Percentiles rank a stretch among this genome's conserved stretches.
Evolutionary conservation across 257 asterid genomes (phyloP).

Genomic region (Ligustrum vulgare): DNA sequence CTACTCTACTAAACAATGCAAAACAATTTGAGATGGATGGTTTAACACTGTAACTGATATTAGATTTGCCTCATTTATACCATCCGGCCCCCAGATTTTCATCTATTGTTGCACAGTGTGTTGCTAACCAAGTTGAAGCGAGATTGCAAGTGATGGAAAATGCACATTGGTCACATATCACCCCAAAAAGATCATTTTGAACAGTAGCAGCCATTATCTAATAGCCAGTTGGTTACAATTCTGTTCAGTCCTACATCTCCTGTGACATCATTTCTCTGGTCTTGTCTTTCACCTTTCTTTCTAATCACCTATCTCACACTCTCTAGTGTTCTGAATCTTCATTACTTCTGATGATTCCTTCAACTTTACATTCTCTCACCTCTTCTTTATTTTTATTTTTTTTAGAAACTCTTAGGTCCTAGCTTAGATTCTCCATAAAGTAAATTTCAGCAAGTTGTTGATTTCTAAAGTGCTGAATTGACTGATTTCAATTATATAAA

Average conservation of each 20-base stretch:
- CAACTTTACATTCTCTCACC: no score
- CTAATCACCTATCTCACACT: not conserved
- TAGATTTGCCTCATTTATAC: not conserved
- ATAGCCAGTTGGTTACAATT: not conserved
- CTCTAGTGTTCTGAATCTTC: not conserved
- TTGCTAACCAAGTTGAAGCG: not conserved
- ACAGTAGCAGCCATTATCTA: not conserved
- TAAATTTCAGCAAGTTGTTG: not conserved
- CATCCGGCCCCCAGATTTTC: no score
- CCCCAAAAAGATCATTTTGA: not conserved
- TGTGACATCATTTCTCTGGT: not conserved
- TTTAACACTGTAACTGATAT: not conserved
- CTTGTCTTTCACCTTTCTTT: slow-evolving; percentile 7
- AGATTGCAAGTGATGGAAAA: not conserved
- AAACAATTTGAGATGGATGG: not conserved
- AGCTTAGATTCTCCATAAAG: not conserved
- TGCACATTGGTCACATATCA: not conserved
- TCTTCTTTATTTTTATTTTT: no score
- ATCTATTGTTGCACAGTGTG: not conserved
- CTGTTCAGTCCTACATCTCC: not conserved
- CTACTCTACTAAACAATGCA: not conserved
- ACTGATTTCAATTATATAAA: not conserved
- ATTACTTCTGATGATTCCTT: no score
- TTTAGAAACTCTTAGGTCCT: not conserved
- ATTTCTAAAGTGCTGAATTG: not conserved